Evolutionary conservation across 2,329 filamentous ascomycete genomes (phyloP), one percentile per base, ranked within the genome.

Genomic region (Aureobasidium sp.): DNA sequence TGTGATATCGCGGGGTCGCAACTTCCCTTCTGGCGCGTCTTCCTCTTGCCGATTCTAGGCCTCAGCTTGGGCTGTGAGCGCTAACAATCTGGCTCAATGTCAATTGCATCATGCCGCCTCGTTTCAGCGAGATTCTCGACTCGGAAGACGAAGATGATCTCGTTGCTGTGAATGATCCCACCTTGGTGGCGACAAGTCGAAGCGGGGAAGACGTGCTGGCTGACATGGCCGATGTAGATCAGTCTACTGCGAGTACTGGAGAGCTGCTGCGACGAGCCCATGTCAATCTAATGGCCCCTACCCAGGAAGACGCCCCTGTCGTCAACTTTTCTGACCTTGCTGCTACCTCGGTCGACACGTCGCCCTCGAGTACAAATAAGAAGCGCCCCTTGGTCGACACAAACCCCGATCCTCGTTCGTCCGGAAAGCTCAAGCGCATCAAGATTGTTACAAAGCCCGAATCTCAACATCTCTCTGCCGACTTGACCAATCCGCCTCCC

Each of bases 371-470:
- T 25, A 39, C 48, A 1, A 12, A 34, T 39, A 62, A 52, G 31
- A 62, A 62, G 31, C 48, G 60, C 3, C 31, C 39, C 9, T 7
- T 61, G 27, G 3, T 12, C 8, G 58, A 45, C 6, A 31, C 44
- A 5, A 12, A 45, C 8, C 22, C 39, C 9, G n/a, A 42, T 5
- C 31, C 60, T 44, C 49, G 27, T 22, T 47, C 48, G 31, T 55
- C 60, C 39, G 60, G 60, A 5, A 62, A 62, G 42, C 60, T 62
- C 20, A 62, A 62, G 60, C 60, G 60, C 25, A 62, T 62, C 14
- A 62, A 62, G 34, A 48, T 39, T 47, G 49, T 47, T 5, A 17
- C 49, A n/a, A 51, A 34, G n/a, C 31, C 49, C 11, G 22, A 6
- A 7, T 45, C 48, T 3, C 45, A 31, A 6, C 15, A 60, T 20